phyloP scores from a whole-genome alignment of 2,329 filamentous ascomycete species.

The Xylaria sp. region DNA sequence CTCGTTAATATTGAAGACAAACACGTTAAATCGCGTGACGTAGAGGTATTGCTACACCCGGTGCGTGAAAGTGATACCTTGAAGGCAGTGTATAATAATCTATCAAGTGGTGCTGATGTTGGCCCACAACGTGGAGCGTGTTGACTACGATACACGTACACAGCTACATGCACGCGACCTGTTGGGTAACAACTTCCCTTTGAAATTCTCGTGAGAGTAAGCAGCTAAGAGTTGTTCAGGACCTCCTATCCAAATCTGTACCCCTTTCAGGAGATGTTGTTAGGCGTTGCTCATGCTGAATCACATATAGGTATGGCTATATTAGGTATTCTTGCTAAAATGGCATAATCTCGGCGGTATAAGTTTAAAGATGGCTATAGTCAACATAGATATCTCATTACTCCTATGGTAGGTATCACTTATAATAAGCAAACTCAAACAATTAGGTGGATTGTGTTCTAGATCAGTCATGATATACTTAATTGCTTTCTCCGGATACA shows the following conservation, averaged over 20 bases:
- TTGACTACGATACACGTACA: conserved; percentile 1
- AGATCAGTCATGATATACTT: neutral
- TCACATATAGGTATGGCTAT: neutral
- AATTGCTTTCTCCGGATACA: neutral
- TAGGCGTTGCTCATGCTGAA: neutral
- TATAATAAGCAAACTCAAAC: neutral
- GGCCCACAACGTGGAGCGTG: neutral
- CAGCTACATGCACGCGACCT: conserved; percentile 16
- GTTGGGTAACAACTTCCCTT: neutral
- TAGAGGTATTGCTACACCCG: conserved; percentile 17
- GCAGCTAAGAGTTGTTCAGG: neutral
- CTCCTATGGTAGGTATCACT: conserved; percentile 1
- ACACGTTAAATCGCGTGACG: conserved; percentile 22
- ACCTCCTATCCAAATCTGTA: neutral
- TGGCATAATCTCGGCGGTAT: conserved; percentile 8
- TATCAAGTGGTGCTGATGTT: neutral
- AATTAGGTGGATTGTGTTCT: neutral
- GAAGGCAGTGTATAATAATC: neutral
- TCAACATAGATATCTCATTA: neutral
- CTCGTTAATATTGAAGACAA: neutral
- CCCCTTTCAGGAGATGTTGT: neutral
- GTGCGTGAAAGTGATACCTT: neutral
- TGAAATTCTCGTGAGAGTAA: neutral
- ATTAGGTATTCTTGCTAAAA: conserved; percentile 6
- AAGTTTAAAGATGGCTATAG: neutral